A percentile compares a stretch with the other conserved stretches of the same genome.
phyloP scores from a whole-genome alignment of 371 early-diverging fungal genomes.

The Circinella minor region DNA sequence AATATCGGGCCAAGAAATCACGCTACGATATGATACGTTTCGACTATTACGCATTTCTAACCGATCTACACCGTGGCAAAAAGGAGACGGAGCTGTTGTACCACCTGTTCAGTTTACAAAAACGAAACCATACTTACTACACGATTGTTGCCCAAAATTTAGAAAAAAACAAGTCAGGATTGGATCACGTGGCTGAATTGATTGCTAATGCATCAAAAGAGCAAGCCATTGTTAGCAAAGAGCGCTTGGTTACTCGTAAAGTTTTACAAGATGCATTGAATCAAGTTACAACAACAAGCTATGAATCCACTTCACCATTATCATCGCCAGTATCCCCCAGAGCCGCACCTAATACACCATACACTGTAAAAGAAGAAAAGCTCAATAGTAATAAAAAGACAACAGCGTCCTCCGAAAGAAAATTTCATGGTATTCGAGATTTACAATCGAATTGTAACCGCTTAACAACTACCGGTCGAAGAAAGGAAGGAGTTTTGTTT shows the following conservation, averaged over 20 bases:
- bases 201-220: slow-evolving; percentile 48
- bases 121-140: slow-evolving; percentile 54
- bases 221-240: slow-evolving; percentile 39
- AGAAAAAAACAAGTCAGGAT: slow-evolving; percentile 23
- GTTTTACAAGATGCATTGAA: slow-evolving; percentile 20
- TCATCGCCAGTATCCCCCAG: too few species aligned
- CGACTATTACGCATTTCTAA: slow-evolving; percentile 68
- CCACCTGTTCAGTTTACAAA: slow-evolving; percentile 55
- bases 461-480: slow-evolving; percentile 41
- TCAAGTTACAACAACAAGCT: not conserved
- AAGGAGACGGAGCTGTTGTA: slow-evolving; percentile 73
- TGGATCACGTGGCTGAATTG: slow-evolving; percentile 36
- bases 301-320: not conserved
- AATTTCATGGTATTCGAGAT: slow-evolving; percentile 70
- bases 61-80: slow-evolving; percentile 69
- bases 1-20: slow-evolving; percentile 31
- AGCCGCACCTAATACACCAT: not conserved
- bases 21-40: slow-evolving; percentile 70
- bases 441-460: slow-evolving; percentile 57
- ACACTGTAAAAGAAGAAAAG: not conserved
- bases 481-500: slow-evolving; percentile 74
- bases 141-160: slow-evolving; percentile 23
- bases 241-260: slow-evolving; percentile 37
- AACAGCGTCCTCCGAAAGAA: slow-evolving; percentile 19
- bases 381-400: slow-evolving; percentile 14